Evolutionary conservation across 139 green algal genomes (phyloP).

Genomic region (Zygnema circumcarinatum): DNA sequence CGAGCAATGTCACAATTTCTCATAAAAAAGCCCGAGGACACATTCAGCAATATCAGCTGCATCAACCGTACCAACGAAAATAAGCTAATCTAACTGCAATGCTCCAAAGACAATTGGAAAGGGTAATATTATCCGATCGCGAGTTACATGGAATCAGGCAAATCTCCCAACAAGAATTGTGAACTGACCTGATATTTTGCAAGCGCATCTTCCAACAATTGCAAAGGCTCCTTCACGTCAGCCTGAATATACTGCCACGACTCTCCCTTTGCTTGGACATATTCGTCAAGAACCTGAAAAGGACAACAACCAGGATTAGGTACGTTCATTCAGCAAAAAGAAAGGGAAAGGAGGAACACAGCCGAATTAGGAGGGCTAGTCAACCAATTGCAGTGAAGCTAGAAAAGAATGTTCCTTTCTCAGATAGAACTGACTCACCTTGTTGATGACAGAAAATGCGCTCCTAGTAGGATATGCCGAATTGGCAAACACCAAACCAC

Average conservation of each 20-base stretch:
- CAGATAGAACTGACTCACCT: slow-evolving; percentile 58
- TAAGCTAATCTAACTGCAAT: too few relatives aligned
- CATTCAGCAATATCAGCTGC: too few relatives aligned
- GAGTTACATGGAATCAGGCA: too few relatives aligned
- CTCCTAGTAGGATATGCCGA: slow-evolving; percentile 88
- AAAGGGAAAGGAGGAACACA: not conserved
- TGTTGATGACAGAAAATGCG: slow-evolving; percentile 93
- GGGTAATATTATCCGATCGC: too few relatives aligned
- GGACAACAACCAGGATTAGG: too few relatives aligned
- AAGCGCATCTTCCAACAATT: slow-evolving; percentile 80
- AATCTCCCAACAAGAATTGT: too few relatives aligned
- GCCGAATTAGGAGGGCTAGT: not conserved
- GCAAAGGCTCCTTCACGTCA: slow-evolving; percentile 66
- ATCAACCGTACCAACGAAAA: too few relatives aligned
- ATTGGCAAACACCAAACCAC: slow-evolving; percentile 89
- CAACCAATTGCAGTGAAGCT: not conserved
- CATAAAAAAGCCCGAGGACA: too few relatives aligned
- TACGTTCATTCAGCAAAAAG: not conserved
- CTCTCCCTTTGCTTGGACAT: slow-evolving; percentile 58
- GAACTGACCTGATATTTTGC: slow-evolving; percentile 75
- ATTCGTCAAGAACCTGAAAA: slow-evolving; percentile 63
- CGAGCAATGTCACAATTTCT: too few relatives aligned
- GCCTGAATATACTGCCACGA: slow-evolving; percentile 73
- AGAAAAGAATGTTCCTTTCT: slow-evolving; percentile 1
- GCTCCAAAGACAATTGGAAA: too few relatives aligned